Conservation (phyloP, 2,329 filamentous ascomycete species). For the Cladophialophora yegresii region DNA sequence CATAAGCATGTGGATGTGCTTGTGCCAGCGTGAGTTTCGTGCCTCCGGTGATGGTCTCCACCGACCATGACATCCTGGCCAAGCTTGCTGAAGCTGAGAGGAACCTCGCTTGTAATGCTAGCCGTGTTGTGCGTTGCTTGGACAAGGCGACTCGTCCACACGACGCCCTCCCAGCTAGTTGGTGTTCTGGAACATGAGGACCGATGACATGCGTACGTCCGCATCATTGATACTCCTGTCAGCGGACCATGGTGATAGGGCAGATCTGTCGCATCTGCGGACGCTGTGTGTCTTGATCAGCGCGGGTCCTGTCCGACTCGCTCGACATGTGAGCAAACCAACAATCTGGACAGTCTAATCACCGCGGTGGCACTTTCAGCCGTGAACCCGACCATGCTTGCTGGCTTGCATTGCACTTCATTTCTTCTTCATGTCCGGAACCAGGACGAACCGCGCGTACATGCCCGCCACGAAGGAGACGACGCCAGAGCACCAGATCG, state of each 20-base stretch:
- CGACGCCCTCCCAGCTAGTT: too few species aligned
- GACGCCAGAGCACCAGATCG: constrained; percentile 2
- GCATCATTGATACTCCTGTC: neutral
- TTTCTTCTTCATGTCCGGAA: neutral
- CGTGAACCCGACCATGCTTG: neutral
- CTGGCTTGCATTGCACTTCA: neutral
- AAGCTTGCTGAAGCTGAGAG: neutral
- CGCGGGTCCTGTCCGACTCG: too few species aligned
- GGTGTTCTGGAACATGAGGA: neutral
- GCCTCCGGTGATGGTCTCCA: neutral
- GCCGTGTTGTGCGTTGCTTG: neutral
- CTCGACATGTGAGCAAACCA: neutral
- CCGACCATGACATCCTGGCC: neutral
- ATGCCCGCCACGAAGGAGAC: constrained; percentile 7
- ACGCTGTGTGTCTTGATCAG: neutral
- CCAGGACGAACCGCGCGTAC: constrained; percentile 1
- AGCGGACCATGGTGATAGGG: neutral
- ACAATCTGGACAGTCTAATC: neutral
- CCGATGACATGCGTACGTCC: neutral
- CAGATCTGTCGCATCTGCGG: neutral
- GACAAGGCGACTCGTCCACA: too few species aligned
- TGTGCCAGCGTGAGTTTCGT: neutral
- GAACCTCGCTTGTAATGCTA: neutral
- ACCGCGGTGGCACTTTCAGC: neutral
- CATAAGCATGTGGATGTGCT: neutral